These are phyloP conservation scores for Prunus mira DNA, from an alignment of 306 rosid genomes.

Conservation along the genomic window DNA sequence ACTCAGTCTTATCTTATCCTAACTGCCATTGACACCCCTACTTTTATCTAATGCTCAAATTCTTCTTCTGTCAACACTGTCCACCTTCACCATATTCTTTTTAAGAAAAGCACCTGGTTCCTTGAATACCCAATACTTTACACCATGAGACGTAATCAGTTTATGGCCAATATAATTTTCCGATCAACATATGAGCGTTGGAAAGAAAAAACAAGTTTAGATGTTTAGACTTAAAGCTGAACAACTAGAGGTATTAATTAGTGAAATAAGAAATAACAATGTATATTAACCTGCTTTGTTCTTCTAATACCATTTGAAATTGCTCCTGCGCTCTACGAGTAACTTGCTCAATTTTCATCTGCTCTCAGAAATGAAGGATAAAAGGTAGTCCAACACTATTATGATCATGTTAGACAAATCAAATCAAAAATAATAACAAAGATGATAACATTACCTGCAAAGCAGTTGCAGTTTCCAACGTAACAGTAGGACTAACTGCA, in stretches of 20 bases:
- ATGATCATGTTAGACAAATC: neutral
- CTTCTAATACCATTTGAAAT: slow-evolving; percentile 89
- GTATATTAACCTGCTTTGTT: slow-evolving; percentile 69
- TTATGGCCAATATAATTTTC: neutral
- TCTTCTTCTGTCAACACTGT: neutral
- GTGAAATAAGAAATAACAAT: neutral
- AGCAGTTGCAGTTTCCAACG: slow-evolving; percentile 92
- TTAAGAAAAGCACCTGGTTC: neutral
- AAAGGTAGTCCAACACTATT: slow-evolving; percentile 3
- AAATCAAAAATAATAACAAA: neutral
- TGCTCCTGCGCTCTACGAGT: slow-evolving; percentile 98
- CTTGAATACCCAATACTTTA: neutral
- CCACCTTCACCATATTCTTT: too few species aligned
- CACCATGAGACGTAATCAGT: neutral
- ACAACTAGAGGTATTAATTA: neutral
- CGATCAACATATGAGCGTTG: neutral
- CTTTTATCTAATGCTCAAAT: too few species aligned
- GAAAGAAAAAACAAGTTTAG: neutral
- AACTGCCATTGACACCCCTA: too few species aligned
- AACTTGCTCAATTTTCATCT: slow-evolving; percentile 88
- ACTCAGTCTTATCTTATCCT: too few species aligned
- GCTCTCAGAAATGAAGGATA: slow-evolving; percentile 27
- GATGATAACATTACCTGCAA: slow-evolving; percentile 70
- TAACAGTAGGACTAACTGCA: slow-evolving; percentile 91
- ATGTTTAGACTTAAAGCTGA: neutral